Base-by-base conservation (phyloP, 768 basidiomycete genomes). In the Boletellus emodensis region DNA sequence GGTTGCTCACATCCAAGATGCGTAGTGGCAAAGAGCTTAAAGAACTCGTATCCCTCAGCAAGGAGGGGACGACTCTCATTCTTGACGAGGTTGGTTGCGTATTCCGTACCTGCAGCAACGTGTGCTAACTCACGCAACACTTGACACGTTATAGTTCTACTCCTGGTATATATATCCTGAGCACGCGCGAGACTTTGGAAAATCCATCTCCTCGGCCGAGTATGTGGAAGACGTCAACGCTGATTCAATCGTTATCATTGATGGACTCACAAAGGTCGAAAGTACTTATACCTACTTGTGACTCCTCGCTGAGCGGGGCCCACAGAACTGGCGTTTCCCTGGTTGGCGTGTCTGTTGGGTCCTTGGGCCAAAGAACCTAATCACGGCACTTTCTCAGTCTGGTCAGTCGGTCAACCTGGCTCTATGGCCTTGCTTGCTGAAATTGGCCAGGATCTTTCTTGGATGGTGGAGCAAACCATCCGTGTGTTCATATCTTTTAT, bases 331-430 rank as follows among this genome's bases (percentile, higher is more conserved):
- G 87, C 84, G 94, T 60, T 83, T 94, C 48, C 93, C 94, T 9
- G 94, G 94, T 33, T 97, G 92, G 92, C 81, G 94, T 56, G 75
- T 94, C 36, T 94, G 91, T 71, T 92, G 89, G 94, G 92, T 96
- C 30, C 65, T 95, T 18, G 94, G 92, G 1, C 94, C 94, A 14
- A 92, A 87, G 71, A 87, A 90, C 65, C 65, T 96, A 40, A 77
- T 96, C 57, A 84, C 85, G 8, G 94, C 94, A 1, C 80, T 97
- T 37, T 90, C 89, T n/a, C 94, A 97, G 63, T 87, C 88, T 20
- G 90, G 87, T 72, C 53, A 40, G 71, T 66, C 11, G 18, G 20
- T 6, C 37, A 18, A 20, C 24, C 35, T 13, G 26, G 42, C 22
- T 17, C 2, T 38, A 3, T 13, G 6, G 22, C 12, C 12, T 38